phyloP scores from a whole-genome alignment of 805 yeast genomes.

The Wickerhamiella kazuoi region DNA sequence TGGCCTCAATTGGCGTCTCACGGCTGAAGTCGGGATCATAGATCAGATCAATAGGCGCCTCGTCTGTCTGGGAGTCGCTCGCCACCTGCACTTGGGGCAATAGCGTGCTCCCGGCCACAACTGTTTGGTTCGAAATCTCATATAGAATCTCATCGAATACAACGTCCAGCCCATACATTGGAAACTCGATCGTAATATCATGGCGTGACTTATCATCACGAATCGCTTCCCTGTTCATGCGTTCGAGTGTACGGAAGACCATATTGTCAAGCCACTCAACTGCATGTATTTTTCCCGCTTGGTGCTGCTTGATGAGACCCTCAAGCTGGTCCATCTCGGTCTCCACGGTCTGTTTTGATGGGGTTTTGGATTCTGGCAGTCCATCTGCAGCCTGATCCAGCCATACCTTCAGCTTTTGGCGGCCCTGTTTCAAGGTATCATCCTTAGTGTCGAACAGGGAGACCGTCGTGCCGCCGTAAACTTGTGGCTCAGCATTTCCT shows the following conservation, averaged over 20 bases:
- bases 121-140: conserved; percentile 12
- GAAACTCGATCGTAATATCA: conserved; percentile 37
- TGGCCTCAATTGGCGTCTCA: conserved; percentile 74
- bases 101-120: conserved; percentile 14
- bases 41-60: conserved; percentile 19
- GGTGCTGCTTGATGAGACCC: conserved; percentile 39
- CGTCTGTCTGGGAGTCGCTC: conserved; percentile 12
- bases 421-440: conserved; percentile 51
- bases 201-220: conserved; percentile 12
- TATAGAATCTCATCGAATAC: conserved; percentile 45
- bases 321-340: conserved; percentile 34
- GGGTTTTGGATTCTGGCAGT: conserved; percentile 15
- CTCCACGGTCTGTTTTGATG: conserved; percentile 9
- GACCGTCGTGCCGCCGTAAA: conserved; percentile 46
- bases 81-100: conserved; percentile 12
- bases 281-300: conserved; percentile 43
- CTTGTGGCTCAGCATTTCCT: conserved; percentile 25
- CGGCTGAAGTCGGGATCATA: conserved; percentile 54
- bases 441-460: conserved; percentile 38
- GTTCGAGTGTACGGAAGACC: conserved; percentile 38
- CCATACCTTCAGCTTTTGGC: conserved; percentile 38
- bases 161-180: conserved; percentile 53
- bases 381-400: conserved; percentile 23
- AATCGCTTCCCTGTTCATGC: conserved; percentile 15
- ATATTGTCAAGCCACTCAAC: conserved; percentile 62